A percentile compares a stretch with the other conserved stretches of the same genome.
Evolutionary conservation across 225 moss, liverwort and hornwort species (phyloP).

Genomic region (Marchantia polymorpha): DNA sequence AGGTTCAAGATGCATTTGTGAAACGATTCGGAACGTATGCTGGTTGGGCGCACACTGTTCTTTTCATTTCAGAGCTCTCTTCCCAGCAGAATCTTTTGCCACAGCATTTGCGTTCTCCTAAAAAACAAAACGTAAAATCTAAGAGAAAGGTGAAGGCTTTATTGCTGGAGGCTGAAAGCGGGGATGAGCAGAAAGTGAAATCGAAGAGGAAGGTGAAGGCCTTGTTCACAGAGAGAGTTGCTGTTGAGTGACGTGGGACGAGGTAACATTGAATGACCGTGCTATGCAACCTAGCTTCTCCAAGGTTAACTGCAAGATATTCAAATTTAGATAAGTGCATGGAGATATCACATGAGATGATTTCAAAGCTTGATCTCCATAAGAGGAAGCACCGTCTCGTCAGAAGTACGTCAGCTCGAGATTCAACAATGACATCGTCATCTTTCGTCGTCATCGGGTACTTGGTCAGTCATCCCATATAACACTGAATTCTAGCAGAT

Average conservation of each 20-base stretch:
- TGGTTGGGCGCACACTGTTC: constrained; percentile 96
- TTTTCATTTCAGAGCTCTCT: constrained; percentile 95
- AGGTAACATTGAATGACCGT: no score
- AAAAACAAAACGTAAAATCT: constrained; percentile 13
- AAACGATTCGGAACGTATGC: constrained; percentile 89
- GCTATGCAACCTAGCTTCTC: no score
- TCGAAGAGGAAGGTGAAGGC: constrained; percentile 3
- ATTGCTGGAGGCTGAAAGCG: neutral
- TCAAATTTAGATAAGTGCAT: no score
- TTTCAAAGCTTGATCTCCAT: no score
- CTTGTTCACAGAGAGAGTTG: neutral
- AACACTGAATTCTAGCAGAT: no score
- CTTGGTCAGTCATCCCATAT: no score
- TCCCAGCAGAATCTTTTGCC: constrained; percentile 79
- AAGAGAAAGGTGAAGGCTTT: constrained; percentile 23
- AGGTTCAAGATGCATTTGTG: constrained; percentile 83
- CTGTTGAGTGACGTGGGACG: neutral
- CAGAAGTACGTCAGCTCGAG: no score
- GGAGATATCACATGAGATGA: no score
- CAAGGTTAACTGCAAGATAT: no score
- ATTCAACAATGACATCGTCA: no score
- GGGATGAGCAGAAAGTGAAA: neutral
- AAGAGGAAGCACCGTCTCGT: no score
- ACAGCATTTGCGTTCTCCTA: constrained; percentile 49
- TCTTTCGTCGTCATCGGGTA: no score